Evolutionary conservation across 2,329 filamentous ascomycete species (phyloP).

Genomic region (Coleophoma cylindrospora): DNA sequence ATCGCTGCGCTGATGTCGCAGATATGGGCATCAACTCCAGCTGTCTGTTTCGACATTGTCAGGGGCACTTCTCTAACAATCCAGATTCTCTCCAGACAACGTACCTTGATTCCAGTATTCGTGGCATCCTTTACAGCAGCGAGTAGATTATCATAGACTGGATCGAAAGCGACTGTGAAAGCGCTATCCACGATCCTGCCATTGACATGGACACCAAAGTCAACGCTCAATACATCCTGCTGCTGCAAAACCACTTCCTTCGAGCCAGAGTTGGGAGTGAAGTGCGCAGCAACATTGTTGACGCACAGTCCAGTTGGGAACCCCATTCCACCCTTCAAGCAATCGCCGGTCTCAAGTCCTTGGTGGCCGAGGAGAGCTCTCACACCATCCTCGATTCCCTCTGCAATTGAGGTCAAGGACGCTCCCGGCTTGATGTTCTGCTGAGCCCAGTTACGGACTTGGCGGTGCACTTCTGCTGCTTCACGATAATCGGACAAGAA

Average conservation of each 20-base stretch:
- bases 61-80: too few relatives aligned
- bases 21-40: conserved; percentile 50
- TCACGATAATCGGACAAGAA: conserved; percentile 50
- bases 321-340: conserved; percentile 44
- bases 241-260: conserved; percentile 67
- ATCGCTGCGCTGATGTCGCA: conserved; percentile 48
- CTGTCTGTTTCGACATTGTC: conserved; percentile 23
- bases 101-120: conserved; percentile 42
- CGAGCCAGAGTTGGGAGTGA: conserved; percentile 50
- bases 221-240: conserved; percentile 76
- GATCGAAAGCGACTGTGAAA: conserved; percentile 74
- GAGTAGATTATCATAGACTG: conserved; percentile 69
- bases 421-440: conserved; percentile 43
- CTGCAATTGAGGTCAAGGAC: conserved; percentile 42
- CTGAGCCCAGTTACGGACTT: conserved; percentile 46
- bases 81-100: neutral
- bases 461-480: conserved; percentile 50
- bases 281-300: conserved; percentile 50
- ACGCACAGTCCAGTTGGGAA: conserved; percentile 51
- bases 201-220: conserved; percentile 77
- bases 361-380: conserved; percentile 42
- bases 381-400: conserved; percentile 49
- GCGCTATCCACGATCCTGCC: conserved; percentile 78
- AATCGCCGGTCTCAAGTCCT: conserved; percentile 45
- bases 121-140: conserved; percentile 71